Percentiles rank a stretch among this genome's conserved stretches.
These are phyloP conservation scores for Sanguinoderma infundibulare DNA, from an alignment of 1,284 basidiomycete species.

Conservation along the genomic window DNA sequence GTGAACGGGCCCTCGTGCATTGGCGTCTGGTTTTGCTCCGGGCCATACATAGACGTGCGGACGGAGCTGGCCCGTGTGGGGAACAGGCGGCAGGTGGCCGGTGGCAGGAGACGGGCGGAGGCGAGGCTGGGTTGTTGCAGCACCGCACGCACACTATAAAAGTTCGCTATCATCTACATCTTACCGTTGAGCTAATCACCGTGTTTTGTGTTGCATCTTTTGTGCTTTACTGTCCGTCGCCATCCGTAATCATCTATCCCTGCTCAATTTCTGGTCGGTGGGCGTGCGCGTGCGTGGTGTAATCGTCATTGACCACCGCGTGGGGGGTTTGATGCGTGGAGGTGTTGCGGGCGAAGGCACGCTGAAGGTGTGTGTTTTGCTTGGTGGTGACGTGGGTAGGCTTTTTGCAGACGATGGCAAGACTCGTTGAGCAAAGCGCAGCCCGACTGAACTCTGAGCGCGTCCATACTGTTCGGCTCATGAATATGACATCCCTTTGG, in stretches of 20 bases:
- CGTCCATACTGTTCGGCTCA: too few species aligned
- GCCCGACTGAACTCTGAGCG: background rate
- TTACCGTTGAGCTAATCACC: conserved; percentile 34
- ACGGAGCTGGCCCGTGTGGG: background rate
- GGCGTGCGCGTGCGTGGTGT: background rate
- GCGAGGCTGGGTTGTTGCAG: background rate
- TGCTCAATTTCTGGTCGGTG: background rate
- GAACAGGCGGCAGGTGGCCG: background rate
- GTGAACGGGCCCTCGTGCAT: conserved; percentile 40
- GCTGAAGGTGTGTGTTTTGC: background rate
- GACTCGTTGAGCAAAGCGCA: background rate
- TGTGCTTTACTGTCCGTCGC: background rate
- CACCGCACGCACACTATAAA: conserved; percentile 24
- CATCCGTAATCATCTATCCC: conserved; percentile 10
- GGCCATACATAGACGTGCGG: background rate
- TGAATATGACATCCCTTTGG: too few species aligned
- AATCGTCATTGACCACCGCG: background rate
- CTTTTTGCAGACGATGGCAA: background rate
- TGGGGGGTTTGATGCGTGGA: background rate
- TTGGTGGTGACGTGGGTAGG: background rate
- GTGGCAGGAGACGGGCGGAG: background rate
- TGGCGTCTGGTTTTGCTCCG: background rate
- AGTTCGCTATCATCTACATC: conserved; percentile 36
- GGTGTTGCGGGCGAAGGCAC: background rate
- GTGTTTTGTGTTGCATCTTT: conserved; percentile 18